These are phyloP conservation scores for Vitis vinifera DNA, from an alignment of 164 flowering plant species.

Conservation along the genomic window DNA sequence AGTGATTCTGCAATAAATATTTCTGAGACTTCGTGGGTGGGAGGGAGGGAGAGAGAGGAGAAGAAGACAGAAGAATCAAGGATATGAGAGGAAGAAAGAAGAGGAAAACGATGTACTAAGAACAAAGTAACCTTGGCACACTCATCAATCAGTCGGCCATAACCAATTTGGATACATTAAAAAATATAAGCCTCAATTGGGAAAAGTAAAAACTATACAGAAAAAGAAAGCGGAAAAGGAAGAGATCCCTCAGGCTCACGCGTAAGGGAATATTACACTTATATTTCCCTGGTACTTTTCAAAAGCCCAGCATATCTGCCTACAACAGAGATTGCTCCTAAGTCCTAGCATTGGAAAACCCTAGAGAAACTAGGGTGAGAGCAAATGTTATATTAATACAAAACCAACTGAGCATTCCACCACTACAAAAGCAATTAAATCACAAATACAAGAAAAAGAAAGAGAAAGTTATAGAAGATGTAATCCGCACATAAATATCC, in stretches of 20 bases:
- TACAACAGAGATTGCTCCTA: background rate
- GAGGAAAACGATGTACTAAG: no score
- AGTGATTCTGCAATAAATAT: no score
- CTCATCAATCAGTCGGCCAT: background rate
- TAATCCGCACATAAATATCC: slow-evolving; percentile 12
- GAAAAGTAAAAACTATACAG: no score
- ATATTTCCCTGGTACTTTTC: slow-evolving; percentile 7
- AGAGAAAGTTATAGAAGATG: background rate
- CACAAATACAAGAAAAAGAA: slow-evolving; percentile 4
- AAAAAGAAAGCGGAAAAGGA: background rate
- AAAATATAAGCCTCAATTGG: background rate
- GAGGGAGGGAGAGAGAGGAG: background rate
- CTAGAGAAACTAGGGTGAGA: background rate
- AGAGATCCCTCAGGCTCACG: background rate
- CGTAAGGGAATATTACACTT: background rate
- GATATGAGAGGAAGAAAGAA: background rate
- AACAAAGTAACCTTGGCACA: no score
- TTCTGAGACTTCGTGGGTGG: no score
- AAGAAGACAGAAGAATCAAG: background rate
- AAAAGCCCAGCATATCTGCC: slow-evolving; percentile 15
- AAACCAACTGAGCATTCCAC: slow-evolving; percentile 1
- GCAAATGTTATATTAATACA: background rate
- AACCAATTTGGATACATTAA: background rate
- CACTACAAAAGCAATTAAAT: slow-evolving; percentile 6
- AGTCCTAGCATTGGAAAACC: background rate